Conservation (phyloP, 2,329 filamentous ascomycete genomes). For the Cladophialophora exuberans region DNA sequence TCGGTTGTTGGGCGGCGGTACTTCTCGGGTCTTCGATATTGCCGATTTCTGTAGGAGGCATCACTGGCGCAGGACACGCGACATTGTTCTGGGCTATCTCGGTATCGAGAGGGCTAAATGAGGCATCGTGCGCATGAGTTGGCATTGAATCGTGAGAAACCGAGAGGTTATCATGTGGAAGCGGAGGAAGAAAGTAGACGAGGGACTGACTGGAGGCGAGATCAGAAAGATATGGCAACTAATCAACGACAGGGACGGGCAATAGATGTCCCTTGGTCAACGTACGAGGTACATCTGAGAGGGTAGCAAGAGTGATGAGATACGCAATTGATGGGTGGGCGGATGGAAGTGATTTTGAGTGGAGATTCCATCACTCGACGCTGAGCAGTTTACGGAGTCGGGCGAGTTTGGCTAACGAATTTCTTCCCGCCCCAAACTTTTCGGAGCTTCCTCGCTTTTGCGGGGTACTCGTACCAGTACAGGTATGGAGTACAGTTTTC, state of each 20-base stretch:
- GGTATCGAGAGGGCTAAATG: slow-evolving; percentile 16
- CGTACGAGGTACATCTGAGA: slow-evolving; percentile 13
- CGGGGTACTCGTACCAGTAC: too few species aligned
- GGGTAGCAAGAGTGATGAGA: slow-evolving; percentile 17
- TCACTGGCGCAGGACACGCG: slow-evolving; percentile 29
- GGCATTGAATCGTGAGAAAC: slow-evolving; percentile 30
- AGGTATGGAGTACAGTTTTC: too few species aligned
- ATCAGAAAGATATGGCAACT: background rate
- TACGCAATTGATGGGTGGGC: slow-evolving; percentile 8
- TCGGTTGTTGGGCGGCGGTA: slow-evolving; percentile 7
- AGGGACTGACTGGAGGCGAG: background rate
- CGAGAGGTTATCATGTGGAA: slow-evolving; percentile 31
- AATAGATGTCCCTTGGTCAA: slow-evolving; percentile 4
- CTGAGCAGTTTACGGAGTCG: background rate
- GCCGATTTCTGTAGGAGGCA: slow-evolving; percentile 26
- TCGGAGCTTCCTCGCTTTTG: background rate
- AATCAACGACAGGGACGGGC: slow-evolving; percentile 1
- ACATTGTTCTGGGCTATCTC: slow-evolving; percentile 23
- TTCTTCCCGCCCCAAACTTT: slow-evolving; percentile 3
- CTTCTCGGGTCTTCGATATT: slow-evolving; percentile 12
- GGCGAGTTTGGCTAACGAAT: background rate
- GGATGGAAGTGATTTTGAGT: slow-evolving; percentile 5
- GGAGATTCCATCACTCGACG: background rate
- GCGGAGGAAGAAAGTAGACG: background rate
- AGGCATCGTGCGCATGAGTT: slow-evolving; percentile 28